Base-by-base conservation (phyloP, 2,329 filamentous ascomycete genomes). In the Ophiostoma australiae region DNA sequence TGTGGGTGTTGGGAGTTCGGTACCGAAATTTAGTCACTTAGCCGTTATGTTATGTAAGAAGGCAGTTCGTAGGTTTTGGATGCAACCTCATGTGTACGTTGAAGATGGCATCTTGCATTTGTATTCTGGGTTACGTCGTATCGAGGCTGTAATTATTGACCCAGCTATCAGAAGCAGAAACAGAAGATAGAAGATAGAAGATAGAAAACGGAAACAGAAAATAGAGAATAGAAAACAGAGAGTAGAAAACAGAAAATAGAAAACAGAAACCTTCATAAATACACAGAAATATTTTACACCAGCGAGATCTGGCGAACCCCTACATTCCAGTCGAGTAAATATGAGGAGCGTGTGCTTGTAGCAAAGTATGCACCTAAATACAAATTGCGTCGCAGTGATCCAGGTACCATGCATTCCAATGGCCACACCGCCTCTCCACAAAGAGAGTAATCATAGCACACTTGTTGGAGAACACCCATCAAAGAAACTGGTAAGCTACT, bases 281-380 rank as follows among this genome's bases (percentile, higher is more conserved):
- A n/a, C 20, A 20, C 3, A 48, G 1, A 20, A 7, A 48, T 48
- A 48, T 15, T 15, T n/a, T 48, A 17, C 7, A 39, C 13, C 37
- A n/a, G 44, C 23, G 23, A 58, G 52, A 23, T 58, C 52, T 58
- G 1, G 20, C 27, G 23, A 23, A 58, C 52, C 52, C 52, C 52
- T 58, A 58, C 52, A 58, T 58, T 58, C 52, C 52, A 58, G 52
- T 27, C 52, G 23, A 58, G n/a, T 58, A 58, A 27, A 58, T 31
- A 27, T 27, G 8, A 13, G 10, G 10, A 58, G 39, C 15, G 39
- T 41, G 39, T 4, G 11, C 4, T 11, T 27, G 52, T 11, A 41
- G 3, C 39, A 58, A 13, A 31, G 23, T 31, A 31, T 31, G 3
- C 3, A 31, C 1, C 1, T 31, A 23, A 55, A 58, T 31, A 58